Evolutionary conservation across 1,284 basidiomycete species (phyloP).

Genomic region (Meripilus lineatus): DNA sequence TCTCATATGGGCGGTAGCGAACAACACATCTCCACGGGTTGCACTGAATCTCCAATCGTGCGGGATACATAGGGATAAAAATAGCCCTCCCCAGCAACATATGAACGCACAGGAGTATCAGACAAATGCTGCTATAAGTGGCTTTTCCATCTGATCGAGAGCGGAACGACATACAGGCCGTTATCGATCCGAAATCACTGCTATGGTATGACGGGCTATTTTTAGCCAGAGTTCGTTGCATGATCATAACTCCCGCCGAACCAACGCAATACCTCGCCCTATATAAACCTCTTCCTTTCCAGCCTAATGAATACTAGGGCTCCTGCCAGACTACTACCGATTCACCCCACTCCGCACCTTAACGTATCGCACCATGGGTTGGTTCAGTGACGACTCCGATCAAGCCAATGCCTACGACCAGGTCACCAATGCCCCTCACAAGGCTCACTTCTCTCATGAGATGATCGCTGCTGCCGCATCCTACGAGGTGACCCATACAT

Average conservation of each 20-base stretch:
- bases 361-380: constrained; percentile 42
- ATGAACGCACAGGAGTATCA: neutral
- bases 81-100: no score
- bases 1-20: no score
- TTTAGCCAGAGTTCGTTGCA: constrained; percentile 1
- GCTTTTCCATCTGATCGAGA: neutral
- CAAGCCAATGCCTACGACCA: constrained; percentile 42
- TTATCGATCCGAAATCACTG: no score
- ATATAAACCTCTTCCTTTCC: no score
- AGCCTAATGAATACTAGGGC: no score
- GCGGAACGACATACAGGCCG: no score
- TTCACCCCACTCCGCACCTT: constrained; percentile 7
- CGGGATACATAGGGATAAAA: no score
- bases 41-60: no score
- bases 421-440: constrained; percentile 46
- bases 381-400: constrained; percentile 45
- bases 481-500: constrained; percentile 27
- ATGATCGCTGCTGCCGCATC: constrained; percentile 59
- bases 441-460: constrained; percentile 58
- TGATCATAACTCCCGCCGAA: no score
- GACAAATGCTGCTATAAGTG: neutral
- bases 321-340: no score
- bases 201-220: neutral
- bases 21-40: no score
- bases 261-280: neutral